These are phyloP conservation scores for Fraxinus angustifolia DNA, from an alignment of 305 asterid species.

Conservation along the genomic window DNA sequence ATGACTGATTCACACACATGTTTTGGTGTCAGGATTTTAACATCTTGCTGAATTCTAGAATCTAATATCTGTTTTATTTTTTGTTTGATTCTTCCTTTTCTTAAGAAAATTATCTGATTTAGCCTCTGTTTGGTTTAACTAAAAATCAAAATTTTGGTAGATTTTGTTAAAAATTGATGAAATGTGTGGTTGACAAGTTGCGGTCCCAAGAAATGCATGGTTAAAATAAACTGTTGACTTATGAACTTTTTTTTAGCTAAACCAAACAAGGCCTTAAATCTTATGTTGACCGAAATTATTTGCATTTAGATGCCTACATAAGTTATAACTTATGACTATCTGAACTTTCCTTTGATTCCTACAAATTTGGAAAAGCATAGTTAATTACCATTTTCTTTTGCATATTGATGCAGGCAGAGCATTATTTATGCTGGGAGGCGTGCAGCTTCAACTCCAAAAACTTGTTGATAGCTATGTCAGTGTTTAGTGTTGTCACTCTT, in stretches of 20 bases:
- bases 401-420: constrained; percentile 58
- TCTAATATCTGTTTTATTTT: not conserved
- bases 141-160: not conserved
- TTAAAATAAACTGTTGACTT: not conserved
- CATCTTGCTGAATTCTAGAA: not conserved
- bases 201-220: not conserved
- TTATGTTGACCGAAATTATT: not conserved
- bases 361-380: not conserved
- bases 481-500: constrained; percentile 26
- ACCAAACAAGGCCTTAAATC: not conserved
- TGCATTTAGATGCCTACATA: not conserved
- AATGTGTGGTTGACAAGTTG: not conserved
- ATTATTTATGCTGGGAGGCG: constrained; percentile 61
- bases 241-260: no score
- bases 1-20: not conserved
- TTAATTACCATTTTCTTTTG: constrained; percentile 17
- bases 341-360: not conserved
- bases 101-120: not conserved
- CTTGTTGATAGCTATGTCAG: constrained; percentile 74
- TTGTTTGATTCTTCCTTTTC: not conserved
- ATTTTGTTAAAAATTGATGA: not conserved
- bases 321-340: not conserved
- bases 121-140: not conserved
- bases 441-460: constrained; percentile 84
- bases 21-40: not conserved